Evolutionary conservation across 768 basidiomycete species (phyloP), one percentile per base, ranked within the genome.

Genomic region (Kwoniella bestiolae): DNA sequence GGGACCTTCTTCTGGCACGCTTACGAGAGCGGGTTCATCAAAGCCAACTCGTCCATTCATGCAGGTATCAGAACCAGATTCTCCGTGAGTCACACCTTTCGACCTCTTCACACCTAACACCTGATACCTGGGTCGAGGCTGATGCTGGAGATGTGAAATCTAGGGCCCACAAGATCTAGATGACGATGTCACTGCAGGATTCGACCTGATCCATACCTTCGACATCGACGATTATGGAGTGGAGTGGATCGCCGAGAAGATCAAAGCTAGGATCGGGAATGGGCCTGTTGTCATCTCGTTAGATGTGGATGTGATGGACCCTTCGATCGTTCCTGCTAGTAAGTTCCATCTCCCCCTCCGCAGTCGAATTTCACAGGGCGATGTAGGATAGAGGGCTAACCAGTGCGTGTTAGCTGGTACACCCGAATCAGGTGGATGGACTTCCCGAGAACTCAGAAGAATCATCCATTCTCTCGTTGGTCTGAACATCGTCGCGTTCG

Each of bases 1-100:
- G 92, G 92, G 60, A 90, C 89, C 1, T 94, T 92, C 83, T 94
- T 94, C 83, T 86, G 87, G 79, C 78, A 90, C 38, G 93, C 93
- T 0, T 84, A 85, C 26, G 85, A 90, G 71, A 90, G 92, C 76
- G 90, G 90, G 1, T 84, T 92, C 44, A 85, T 94, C 84, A 80
- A 85, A 34, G 87, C 89, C 14, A 73, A 68, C 65, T 85, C 86
- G 44, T 85, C 90, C 66, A 87, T 94, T 28, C 93, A 94, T 76
- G 93, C 89, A 8, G 92, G 93, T 3, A 89, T 94, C 66, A 84
- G 92, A 47, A 91, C 90, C 81, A 90, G 90, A 73, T 83, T 94
- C 47, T 80, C 72, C 25, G 87, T 86, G 63, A 67, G 84, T 80
- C 38, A 52, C 35, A 81, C 81, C 65, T 9, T n/a, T n/a, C n/a